phyloP scores from a whole-genome alignment of 2,329 filamentous ascomycete genomes.

The Cryphonectria nitschkei region DNA sequence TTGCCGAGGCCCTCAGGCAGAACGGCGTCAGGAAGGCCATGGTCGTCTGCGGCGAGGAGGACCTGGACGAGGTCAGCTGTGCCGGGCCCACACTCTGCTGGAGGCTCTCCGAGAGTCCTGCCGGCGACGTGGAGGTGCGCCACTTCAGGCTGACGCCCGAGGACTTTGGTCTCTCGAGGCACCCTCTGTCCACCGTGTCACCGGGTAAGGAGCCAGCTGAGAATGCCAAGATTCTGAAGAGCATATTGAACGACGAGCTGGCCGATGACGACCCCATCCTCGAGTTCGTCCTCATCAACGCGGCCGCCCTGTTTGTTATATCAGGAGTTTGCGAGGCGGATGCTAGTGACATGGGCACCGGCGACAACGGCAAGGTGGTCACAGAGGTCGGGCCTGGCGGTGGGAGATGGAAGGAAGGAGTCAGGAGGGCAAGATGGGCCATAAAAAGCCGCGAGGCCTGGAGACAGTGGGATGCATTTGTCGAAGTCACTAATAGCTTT shows the following conservation, averaged over 20 bases:
- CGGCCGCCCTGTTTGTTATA: conserved; percentile 83
- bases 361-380: conserved; percentile 80
- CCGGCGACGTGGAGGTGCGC: conserved; percentile 61
- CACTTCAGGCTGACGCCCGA: conserved; percentile 77
- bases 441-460: conserved; percentile 86
- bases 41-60: conserved; percentile 91
- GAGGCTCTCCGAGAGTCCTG: conserved; percentile 63
- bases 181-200: conserved; percentile 77
- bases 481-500: conserved; percentile 72
- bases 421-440: conserved; percentile 84
- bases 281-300: conserved; percentile 93
- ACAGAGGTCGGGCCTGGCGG: conserved; percentile 83
- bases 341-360: conserved; percentile 75
- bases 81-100: conserved; percentile 89
- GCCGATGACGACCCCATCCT: conserved; percentile 80
- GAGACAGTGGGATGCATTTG: conserved; percentile 81
- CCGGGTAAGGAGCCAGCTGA: conserved; percentile 83
- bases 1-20: conserved; percentile 80
- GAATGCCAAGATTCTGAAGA: conserved; percentile 83
- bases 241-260: conserved; percentile 75
- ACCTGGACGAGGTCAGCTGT: conserved; percentile 93
- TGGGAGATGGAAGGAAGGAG: conserved; percentile 92
- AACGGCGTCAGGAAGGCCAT: conserved; percentile 81
- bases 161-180: conserved; percentile 83
- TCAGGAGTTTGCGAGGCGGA: conserved; percentile 87